Evolutionary conservation across 768 basidiomycete species (phyloP), one percentile per base, ranked within the genome.

Genomic region (Trametes coccinea): DNA sequence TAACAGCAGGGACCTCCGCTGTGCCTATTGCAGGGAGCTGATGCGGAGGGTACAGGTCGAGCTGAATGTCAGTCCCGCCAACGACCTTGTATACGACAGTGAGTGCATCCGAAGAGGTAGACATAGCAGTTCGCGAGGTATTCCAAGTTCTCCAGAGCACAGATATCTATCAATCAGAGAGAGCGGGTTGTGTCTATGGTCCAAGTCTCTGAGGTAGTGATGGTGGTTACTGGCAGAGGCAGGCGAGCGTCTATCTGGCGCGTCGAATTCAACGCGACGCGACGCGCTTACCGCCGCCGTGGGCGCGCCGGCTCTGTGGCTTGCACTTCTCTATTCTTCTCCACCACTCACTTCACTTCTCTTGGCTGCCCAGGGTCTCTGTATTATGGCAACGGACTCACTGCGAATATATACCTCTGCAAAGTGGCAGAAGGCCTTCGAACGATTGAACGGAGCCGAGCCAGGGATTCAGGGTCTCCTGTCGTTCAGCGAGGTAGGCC

Each of bases 401-500:
- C 53, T 71, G 3, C 64, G 66, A n/a, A 46, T 44, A 40, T 63
- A 64, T 13, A 68, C 65, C 4, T 67, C 65, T 10, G 67, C 65
- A 5, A 70, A 71, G 49, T 75, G 74, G 74, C 64, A 72, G 52
- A 53, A 52, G n/a, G 63, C 73, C 1, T 75, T 75, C 51, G 50
- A 61, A 8, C 63, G 67, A 7, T 65, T 75, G 16, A 75, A 75
- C 56, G 63, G 72, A 3, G 65, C 59, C 4, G 62, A 73, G 52
- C 69, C 70, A 8, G 74, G 74, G 1, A 72, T 74, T 44, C 43
- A 64, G 30, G 74, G 74, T 1, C 61, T 75, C 11, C 43, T 90
- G 71, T 73, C 76, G 6, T 88, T 87, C 70, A 87, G 85, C 64
- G 79, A 86, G 74, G 89, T 86, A 60, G 43, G 60, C 65, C 56